Percentiles rank a stretch among this genome's conserved stretches.
These are phyloP conservation scores for Tulasnella sp. DNA, from an alignment of 768 basidiomycete genomes.

Conservation along the genomic window DNA sequence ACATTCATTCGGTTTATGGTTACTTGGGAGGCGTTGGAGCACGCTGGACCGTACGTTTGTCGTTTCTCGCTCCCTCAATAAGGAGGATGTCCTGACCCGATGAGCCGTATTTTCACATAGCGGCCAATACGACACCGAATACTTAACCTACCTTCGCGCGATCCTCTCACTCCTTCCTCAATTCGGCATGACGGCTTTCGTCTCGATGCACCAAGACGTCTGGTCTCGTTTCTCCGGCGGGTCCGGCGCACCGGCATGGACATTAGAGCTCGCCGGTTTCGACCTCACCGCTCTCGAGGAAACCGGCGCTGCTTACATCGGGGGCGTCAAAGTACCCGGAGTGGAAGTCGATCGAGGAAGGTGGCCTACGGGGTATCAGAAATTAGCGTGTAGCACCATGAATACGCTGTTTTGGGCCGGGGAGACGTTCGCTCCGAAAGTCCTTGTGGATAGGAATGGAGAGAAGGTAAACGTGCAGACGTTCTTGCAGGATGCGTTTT, in stretches of 20 bases:
- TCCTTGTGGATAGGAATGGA: constrained; percentile 47
- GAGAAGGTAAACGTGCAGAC: constrained; percentile 59
- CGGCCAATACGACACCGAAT: constrained; percentile 76
- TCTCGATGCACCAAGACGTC: constrained; percentile 87
- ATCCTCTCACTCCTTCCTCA: constrained; percentile 62
- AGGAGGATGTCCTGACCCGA: background rate
- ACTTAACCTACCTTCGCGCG: constrained; percentile 66
- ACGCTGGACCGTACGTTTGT: constrained; percentile 73
- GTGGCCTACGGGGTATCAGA: constrained; percentile 93
- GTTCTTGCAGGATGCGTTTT: constrained; percentile 74
- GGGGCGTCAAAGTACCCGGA: constrained; percentile 68
- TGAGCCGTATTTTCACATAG: constrained; percentile 29
- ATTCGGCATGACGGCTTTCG: constrained; percentile 65
- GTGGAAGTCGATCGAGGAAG: constrained; percentile 70
- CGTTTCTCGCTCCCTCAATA: background rate
- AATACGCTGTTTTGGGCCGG: constrained; percentile 29
- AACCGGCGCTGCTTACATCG: constrained; percentile 79
- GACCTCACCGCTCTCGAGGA: constrained; percentile 72
- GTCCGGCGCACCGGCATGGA: constrained; percentile 96
- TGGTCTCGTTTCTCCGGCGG: constrained; percentile 94
- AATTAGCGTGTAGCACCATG: constrained; percentile 89
- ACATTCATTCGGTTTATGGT: constrained; percentile 85
- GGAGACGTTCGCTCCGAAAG: constrained; percentile 48
- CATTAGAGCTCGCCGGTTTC: constrained; percentile 76
- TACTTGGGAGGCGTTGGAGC: constrained; percentile 97